These are phyloP conservation scores for Schrenkiella parvula DNA, from an alignment of 345 rosid genomes.

Conservation along the genomic window DNA sequence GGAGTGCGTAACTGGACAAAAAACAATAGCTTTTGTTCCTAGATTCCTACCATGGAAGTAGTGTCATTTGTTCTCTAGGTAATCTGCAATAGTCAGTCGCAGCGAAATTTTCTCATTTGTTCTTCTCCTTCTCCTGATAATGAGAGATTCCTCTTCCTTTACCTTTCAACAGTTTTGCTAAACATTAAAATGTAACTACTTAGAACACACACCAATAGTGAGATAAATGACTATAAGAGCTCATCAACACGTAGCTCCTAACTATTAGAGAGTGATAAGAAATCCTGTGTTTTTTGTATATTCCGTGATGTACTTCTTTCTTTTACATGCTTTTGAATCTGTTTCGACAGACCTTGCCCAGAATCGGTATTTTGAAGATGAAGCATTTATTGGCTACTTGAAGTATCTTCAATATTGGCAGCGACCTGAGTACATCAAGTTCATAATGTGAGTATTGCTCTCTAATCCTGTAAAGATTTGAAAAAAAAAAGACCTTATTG, in stretches of 20 bases:
- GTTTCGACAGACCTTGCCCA: constrained; percentile 84
- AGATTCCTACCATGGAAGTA: neutral
- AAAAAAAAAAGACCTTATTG: neutral
- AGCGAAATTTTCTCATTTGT: neutral
- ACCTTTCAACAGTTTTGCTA: neutral
- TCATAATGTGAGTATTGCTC: constrained; percentile 95
- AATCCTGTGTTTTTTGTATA: neutral
- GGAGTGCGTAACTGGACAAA: neutral
- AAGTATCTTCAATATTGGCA: constrained; percentile 98
- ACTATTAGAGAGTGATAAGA: neutral
- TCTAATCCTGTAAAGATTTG: no score
- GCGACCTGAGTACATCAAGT: constrained; percentile 82
- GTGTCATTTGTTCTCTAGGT: neutral
- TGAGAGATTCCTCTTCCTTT: neutral
- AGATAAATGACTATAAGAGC: neutral
- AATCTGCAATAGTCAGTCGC: neutral
- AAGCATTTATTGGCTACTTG: constrained; percentile 93
- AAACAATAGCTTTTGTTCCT: neutral
- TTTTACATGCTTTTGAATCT: neutral
- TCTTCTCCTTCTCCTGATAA: neutral
- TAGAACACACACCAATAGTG: neutral
- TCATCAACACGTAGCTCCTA: neutral
- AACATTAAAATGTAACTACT: neutral
- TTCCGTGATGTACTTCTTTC: neutral
- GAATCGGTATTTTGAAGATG: constrained; percentile 96